Base-by-base conservation (phyloP, 345 rosid species). In the Aethionema arabicum region DNA sequence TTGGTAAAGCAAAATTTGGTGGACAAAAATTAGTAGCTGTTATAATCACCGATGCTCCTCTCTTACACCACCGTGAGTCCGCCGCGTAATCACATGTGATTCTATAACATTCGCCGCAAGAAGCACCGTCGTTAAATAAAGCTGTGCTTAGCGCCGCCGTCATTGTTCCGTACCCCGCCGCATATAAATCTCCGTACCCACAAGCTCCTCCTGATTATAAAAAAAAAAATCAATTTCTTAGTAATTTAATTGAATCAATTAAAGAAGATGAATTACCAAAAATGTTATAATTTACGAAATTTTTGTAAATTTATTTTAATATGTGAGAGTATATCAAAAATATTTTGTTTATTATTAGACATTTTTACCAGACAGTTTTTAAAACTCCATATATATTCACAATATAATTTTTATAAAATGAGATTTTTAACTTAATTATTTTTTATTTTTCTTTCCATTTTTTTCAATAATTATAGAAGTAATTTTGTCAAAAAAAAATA, bases 11-110 rank as follows among this genome's bases (percentile, higher is more conserved):
- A 31, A 42, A 76, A 72, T 87, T 87, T 0, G 95, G 95, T 50
- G 95, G 95, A 72, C 91, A 87, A 52, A 87, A 87, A 46, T 87
- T 87, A 4, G 95, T 87, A 4, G 95, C 87, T 0, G 91, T 87
- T 16, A 87, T 69, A 7, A 82, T 74, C 11, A 87, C 77, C 1
- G 85, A 82, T 4, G 74, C 67, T 48, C 91, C 88, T 67, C 32
- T 81, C 32, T 53, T 74, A 74, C 95, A 85, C 95, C 95, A 87
- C 65, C 60, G 73, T 44, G 88, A 43, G 55, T 84, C 88, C 47
- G 86, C 41, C 11, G 69, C 45, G 67, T 83, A 74, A 68, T 84
- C 90, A 36, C 95, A 87, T 3, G 64, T 69, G 58, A 87, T 78
- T 52, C 64, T 68, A 71, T 80, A 87, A 46, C 91, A 87, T 49